Conservation (phyloP, 208 protist species). For the Trypanosoma conorhini region DNA sequence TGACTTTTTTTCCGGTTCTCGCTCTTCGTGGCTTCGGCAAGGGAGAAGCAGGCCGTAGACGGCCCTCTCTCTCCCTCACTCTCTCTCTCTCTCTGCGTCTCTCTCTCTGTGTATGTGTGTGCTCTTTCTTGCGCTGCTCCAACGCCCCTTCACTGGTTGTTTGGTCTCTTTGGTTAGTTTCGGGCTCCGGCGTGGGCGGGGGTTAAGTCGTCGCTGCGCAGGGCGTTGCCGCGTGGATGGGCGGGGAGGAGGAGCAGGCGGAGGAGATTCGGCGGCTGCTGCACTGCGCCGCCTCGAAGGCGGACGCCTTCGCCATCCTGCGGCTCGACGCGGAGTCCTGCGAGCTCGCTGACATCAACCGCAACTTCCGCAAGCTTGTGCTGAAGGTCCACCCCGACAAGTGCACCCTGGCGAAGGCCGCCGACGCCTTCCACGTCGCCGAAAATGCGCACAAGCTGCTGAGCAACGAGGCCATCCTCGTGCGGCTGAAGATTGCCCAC, state of each 20-base stretch:
- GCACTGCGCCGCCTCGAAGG: constrained; percentile 37
- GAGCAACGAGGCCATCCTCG: constrained; percentile 65
- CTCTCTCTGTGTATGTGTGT: constrained; percentile 1
- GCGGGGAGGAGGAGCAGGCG: constrained; percentile 44
- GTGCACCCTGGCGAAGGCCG: constrained; percentile 71
- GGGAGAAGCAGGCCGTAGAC: too few species aligned
- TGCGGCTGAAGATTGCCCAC: constrained; percentile 69
- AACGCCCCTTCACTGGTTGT: not conserved
- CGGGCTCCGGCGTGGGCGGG: too few species aligned
- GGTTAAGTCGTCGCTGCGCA: not conserved
- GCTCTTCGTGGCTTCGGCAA: not conserved
- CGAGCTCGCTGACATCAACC: constrained; percentile 64
- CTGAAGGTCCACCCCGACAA: constrained; percentile 90
- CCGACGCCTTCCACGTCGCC: constrained; percentile 80
- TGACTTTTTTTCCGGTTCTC: constrained; percentile 17
- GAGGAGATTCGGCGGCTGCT: constrained; percentile 71
- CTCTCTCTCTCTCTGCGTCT: constrained; percentile 12
- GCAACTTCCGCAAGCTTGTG: constrained; percentile 71
- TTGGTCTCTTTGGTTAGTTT: not conserved
- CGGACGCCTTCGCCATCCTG: constrained; percentile 64
- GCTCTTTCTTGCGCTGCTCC: not conserved
- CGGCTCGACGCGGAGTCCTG: constrained; percentile 62
- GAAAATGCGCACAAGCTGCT: constrained; percentile 84
- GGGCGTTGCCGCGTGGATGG: constrained; percentile 7
- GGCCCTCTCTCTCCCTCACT: constrained; percentile 4